These are phyloP conservation scores for Colletotrichum melonis DNA, from an alignment of 2,329 filamentous ascomycete genomes.

Conservation along the genomic window DNA sequence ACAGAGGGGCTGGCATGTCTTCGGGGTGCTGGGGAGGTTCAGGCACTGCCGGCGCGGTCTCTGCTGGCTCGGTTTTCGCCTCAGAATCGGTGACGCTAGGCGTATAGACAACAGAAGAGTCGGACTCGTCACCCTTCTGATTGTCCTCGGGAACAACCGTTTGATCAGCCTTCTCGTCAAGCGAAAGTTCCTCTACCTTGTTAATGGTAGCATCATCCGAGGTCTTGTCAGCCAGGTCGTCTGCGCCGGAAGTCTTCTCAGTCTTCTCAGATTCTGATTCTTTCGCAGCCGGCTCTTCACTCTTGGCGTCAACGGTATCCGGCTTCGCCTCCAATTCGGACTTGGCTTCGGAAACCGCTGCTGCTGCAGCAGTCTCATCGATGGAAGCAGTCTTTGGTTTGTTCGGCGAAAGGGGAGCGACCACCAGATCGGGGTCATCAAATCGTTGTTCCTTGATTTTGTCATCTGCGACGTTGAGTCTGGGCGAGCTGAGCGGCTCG, in stretches of 20 bases:
- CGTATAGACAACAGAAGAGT: slow-evolving; percentile 41
- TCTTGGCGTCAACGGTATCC: slow-evolving; percentile 19
- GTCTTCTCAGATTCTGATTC: slow-evolving; percentile 5
- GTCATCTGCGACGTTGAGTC: slow-evolving; percentile 70
- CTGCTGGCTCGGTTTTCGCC: slow-evolving; percentile 18
- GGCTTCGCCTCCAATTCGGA: slow-evolving; percentile 25
- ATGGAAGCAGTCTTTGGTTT: slow-evolving; percentile 44
- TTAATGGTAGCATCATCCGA: slow-evolving; percentile 11
- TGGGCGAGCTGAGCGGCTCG: slow-evolving; percentile 77
- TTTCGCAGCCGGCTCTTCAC: slow-evolving; percentile 1
- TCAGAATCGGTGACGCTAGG: slow-evolving; percentile 28
- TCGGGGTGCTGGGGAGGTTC: slow-evolving; percentile 66
- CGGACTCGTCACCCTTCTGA: slow-evolving; percentile 41
- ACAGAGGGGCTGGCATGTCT: slow-evolving; percentile 76
- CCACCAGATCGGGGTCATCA: slow-evolving; percentile 67
- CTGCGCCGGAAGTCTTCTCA: neutral
- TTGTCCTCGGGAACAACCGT: slow-evolving; percentile 18
- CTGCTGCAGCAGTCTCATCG: slow-evolving; percentile 32
- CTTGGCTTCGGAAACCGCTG: slow-evolving; percentile 35
- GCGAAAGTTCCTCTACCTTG: slow-evolving; percentile 31
- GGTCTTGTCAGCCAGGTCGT: neutral
- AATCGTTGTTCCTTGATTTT: slow-evolving; percentile 63
- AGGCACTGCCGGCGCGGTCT: slow-evolving; percentile 1
- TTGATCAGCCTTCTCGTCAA: slow-evolving; percentile 24
- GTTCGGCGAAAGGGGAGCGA: slow-evolving; percentile 67